These are phyloP conservation scores for Porphyridium purpureum DNA, from an alignment of 23 red algal genomes.

Conservation along the genomic window DNA sequence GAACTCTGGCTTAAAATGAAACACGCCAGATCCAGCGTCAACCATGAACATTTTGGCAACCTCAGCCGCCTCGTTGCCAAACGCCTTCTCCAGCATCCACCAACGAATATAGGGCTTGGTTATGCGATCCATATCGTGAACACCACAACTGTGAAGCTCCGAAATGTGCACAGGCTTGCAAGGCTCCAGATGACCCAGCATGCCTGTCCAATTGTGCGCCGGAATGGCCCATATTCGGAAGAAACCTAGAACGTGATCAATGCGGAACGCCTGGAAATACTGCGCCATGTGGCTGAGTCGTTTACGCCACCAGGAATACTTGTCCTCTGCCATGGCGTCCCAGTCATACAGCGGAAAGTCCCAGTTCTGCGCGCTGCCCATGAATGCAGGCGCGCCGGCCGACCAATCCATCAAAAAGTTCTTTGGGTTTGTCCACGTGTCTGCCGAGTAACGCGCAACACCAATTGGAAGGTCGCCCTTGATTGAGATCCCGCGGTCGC, in stretches of 20 bases:
- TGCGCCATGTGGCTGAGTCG: slow-evolving; percentile 3
- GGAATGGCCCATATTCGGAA: slow-evolving; percentile 10
- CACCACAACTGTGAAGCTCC: too few species aligned
- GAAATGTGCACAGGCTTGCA: too few species aligned
- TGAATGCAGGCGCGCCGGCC: slow-evolving; percentile 1
- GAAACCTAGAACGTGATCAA: slow-evolving; percentile 13
- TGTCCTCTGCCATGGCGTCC: slow-evolving; percentile 6
- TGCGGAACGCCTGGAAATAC: slow-evolving; percentile 14
- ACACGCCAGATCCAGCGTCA: too few species aligned
- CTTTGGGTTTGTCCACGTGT: slow-evolving; percentile 26
- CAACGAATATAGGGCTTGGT: neutral
- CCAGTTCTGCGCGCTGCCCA: slow-evolving; percentile 7
- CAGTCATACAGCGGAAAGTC: slow-evolving; percentile 14
- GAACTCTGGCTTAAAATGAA: too few species aligned
- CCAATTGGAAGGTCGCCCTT: slow-evolving; percentile 32
- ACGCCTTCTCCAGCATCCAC: neutral
- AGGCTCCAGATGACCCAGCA: too few species aligned
- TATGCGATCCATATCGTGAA: too few species aligned
- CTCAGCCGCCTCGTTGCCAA: too few species aligned
- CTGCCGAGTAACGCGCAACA: slow-evolving; percentile 14
- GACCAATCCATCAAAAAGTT: slow-evolving; percentile 5
- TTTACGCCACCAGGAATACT: slow-evolving; percentile 5
- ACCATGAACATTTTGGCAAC: too few species aligned
- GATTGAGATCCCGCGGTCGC: slow-evolving; percentile 4
- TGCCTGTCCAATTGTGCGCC: slow-evolving; percentile 8